Percentiles rank a stretch among this genome's conserved stretches.
These are phyloP conservation scores for Catharanthus roseus DNA, from an alignment of 257 asterid species.

Conservation along the genomic window DNA sequence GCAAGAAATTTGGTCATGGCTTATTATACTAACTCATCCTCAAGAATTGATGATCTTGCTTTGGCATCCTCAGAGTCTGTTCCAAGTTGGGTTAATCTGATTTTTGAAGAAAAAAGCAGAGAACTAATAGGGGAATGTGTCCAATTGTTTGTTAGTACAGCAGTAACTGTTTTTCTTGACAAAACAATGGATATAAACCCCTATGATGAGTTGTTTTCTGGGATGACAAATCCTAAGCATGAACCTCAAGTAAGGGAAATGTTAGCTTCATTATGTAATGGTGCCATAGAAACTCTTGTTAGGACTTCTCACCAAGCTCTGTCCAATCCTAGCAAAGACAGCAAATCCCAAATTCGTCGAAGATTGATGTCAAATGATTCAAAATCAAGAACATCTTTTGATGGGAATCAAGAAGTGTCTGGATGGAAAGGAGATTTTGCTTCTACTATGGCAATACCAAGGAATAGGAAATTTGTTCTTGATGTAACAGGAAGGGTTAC, in stretches of 20 bases:
- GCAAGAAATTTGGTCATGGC: conserved; percentile 51
- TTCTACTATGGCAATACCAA: conserved; percentile 43
- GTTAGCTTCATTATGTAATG: conserved; percentile 45
- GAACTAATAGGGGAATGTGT: conserved; percentile 50
- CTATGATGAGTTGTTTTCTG: conserved; percentile 51
- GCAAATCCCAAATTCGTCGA: conserved; percentile 13
- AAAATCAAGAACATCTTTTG: conserved; percentile 15
- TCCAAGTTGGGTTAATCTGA: conserved; percentile 37
- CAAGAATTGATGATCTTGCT: neutral
- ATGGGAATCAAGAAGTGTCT: conserved; percentile 17
- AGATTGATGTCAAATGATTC: conserved; percentile 10
- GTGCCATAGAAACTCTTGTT: conserved; percentile 54
- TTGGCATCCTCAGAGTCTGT: conserved; percentile 4
- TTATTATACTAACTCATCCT: conserved; percentile 16
- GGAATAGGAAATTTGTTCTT: conserved; percentile 41
- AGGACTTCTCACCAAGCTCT: conserved; percentile 45
- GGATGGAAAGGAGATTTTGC: conserved; percentile 41
- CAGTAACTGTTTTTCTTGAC: conserved; percentile 59
- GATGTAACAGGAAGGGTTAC: conserved; percentile 53
- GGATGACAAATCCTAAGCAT: conserved; percentile 66
- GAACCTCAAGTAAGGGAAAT: conserved; percentile 44
- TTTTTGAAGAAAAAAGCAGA: conserved; percentile 44
- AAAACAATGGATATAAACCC: conserved; percentile 53
- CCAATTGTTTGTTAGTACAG: conserved; percentile 52
- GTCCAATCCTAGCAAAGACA: conserved; percentile 16